phyloP scores from a whole-genome alignment of 208 protist species.

The Zelonia costaricensis region DNA sequence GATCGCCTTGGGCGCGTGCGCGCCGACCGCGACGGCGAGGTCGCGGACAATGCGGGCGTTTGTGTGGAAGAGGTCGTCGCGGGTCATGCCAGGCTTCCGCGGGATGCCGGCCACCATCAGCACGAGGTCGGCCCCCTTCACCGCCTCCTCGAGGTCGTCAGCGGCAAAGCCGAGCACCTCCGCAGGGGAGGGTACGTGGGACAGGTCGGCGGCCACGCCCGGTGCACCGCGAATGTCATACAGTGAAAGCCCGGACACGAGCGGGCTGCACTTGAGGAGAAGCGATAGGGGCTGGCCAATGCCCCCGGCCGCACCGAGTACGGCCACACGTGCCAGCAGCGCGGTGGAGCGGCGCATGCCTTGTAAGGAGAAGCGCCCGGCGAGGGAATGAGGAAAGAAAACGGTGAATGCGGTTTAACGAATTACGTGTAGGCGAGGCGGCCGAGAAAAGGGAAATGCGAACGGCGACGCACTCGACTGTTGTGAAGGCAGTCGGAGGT shows the following conservation, averaged over 20 bases:
- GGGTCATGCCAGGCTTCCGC: conserved; percentile 96
- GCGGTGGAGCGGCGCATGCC: conserved; percentile 17
- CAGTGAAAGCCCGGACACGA: conserved; percentile 81
- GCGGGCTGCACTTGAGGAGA: conserved; percentile 86
- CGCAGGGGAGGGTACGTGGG: conserved; percentile 81
- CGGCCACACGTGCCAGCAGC: conserved; percentile 57
- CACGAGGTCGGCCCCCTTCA: conserved; percentile 86
- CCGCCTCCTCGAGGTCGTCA: conserved; percentile 66
- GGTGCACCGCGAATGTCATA: conserved; percentile 90
- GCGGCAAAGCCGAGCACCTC: conserved; percentile 71
- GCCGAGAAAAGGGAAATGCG: too few species aligned
- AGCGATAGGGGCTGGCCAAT: conserved; percentile 97
- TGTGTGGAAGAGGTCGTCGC: conserved; percentile 96
- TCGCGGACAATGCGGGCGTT: conserved; percentile 92
- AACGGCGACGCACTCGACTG: too few species aligned
- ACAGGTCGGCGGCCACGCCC: conserved; percentile 90
- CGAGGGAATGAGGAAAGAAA: too few species aligned
- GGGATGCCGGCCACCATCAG: conserved; percentile 95
- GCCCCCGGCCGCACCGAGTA: conserved; percentile 95
- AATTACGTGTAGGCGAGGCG: too few species aligned
- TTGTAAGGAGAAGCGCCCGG: too few species aligned
- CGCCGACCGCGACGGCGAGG: conserved; percentile 80
- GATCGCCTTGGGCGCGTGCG: conserved; percentile 88
- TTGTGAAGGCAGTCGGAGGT: too few species aligned
- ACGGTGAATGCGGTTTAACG: too few species aligned